Conservation (phyloP, 2,329 filamentous ascomycete species). For the Claviceps maximensis region DNA sequence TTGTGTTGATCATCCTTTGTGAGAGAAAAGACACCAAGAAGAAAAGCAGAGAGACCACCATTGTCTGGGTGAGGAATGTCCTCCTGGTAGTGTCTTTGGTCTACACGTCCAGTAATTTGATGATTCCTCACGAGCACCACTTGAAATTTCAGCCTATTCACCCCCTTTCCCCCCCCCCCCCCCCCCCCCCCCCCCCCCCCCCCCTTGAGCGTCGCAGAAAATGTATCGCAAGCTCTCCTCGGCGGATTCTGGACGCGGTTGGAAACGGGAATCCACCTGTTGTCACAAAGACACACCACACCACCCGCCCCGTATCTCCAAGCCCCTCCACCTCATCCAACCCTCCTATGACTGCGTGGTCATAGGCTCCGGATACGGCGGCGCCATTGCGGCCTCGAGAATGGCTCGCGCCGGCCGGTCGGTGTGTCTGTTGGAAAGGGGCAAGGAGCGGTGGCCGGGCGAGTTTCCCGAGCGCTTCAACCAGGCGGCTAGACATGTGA, state of each 20-base stretch:
- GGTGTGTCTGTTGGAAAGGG: constrained; percentile 53
- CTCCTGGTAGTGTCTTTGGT: too few relatives aligned
- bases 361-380: constrained; percentile 57
- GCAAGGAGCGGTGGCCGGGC: constrained; percentile 52
- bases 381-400: constrained; percentile 49
- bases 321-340: constrained; percentile 42
- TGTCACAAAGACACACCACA: not conserved
- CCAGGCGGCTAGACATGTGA: constrained; percentile 38
- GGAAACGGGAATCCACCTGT: not conserved
- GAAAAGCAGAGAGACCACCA: too few relatives aligned
- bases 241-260: not conserved
- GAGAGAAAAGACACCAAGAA: too few relatives aligned
- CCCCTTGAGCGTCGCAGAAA: not conserved
- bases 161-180: too few relatives aligned
- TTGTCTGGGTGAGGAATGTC: too few relatives aligned
- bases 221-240: not conserved
- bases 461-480: constrained; percentile 41
- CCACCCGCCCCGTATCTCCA: constrained; percentile 35
- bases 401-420: constrained; percentile 43
- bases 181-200: too few relatives aligned
- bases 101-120: too few relatives aligned
- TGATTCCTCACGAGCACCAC: too few relatives aligned
- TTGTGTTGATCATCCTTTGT: too few relatives aligned
- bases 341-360: constrained; percentile 50
- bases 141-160: too few relatives aligned